These are phyloP conservation scores for Claviceps sorghi DNA, from an alignment of 2,329 filamentous ascomycete genomes.

Conservation along the genomic window DNA sequence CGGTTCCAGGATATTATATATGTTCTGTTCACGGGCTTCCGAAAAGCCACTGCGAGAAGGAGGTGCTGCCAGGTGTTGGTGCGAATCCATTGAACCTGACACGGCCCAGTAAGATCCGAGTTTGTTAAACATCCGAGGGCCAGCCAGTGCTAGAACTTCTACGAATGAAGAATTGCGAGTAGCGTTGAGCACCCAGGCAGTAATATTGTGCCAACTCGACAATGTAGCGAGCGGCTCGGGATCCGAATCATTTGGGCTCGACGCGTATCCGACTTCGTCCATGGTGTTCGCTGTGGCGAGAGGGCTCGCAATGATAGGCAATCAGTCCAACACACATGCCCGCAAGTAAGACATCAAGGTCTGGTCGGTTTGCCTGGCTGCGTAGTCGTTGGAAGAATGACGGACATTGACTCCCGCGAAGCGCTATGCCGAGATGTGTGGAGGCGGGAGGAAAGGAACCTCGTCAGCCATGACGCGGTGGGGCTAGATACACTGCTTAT, in stretches of 20 bases:
- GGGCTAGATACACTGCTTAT: too few relatives aligned
- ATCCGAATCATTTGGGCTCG: not conserved
- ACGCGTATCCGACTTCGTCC: not conserved
- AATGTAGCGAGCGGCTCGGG: constrained; percentile 10
- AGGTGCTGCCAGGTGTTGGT: constrained; percentile 19
- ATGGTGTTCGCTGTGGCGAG: not conserved
- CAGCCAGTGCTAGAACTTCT: constrained; percentile 52
- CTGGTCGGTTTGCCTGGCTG: not conserved
- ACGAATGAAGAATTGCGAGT: constrained; percentile 48
- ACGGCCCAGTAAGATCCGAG: constrained; percentile 48
- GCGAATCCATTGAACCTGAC: constrained; percentile 45
- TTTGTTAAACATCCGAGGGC: constrained; percentile 56
- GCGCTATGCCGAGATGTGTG: too few relatives aligned
- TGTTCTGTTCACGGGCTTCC: constrained; percentile 12
- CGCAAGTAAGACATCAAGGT: not conserved
- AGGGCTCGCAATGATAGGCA: not conserved
- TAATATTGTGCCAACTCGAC: constrained; percentile 36
- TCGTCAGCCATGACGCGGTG: too few relatives aligned
- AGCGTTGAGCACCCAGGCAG: constrained; percentile 42
- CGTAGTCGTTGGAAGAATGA: not conserved
- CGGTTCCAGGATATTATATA: constrained; percentile 18
- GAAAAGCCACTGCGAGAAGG: constrained; percentile 10
- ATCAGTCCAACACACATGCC: not conserved
- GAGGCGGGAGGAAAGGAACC: too few relatives aligned
- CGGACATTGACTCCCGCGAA: not conserved